phyloP scores from a whole-genome alignment of 306 rosid genomes.

The Malus sylvestris region DNA sequence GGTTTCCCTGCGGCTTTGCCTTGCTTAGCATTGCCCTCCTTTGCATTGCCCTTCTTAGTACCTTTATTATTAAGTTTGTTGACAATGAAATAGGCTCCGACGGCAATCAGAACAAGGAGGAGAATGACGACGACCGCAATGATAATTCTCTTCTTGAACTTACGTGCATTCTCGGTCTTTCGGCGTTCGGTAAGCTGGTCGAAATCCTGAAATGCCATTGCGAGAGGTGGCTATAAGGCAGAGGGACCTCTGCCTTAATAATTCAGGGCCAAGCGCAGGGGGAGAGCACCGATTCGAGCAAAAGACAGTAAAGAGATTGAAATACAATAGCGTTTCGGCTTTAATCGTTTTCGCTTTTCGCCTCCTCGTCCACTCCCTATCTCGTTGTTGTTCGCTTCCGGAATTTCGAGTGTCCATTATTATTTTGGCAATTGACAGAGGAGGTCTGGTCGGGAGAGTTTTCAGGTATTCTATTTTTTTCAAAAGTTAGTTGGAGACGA shows the following conservation, averaged over 20 bases:
- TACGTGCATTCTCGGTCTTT: conserved; percentile 42
- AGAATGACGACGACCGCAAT: conserved; percentile 32
- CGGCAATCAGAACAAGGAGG: conserved; percentile 30
- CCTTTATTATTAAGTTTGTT: background rate
- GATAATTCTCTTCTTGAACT: conserved; percentile 33
- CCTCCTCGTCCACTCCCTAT: background rate
- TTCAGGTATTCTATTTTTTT: conserved; percentile 44
- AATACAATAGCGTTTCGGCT: background rate
- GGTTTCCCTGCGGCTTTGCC: background rate
- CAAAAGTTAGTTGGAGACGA: conserved; percentile 23
- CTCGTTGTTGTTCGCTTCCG: background rate
- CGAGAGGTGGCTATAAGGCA: conserved; percentile 48
- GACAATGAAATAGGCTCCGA: conserved; percentile 19
- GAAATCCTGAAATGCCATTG: conserved; percentile 82
- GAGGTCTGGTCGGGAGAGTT: conserved; percentile 44
- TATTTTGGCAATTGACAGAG: conserved; percentile 9
- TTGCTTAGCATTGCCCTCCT: background rate
- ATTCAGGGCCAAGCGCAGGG: conserved; percentile 12
- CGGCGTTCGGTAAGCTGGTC: conserved; percentile 63
- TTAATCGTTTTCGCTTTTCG: conserved; percentile 7
- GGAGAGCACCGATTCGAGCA: background rate
- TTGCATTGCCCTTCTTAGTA: background rate
- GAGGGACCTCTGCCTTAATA: conserved; percentile 81
- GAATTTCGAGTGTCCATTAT: conserved; percentile 3
- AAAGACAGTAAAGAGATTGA: background rate